Evolutionary conservation across 768 basidiomycete species (phyloP), one percentile per base, ranked within the genome.

Genomic region (Suillus sp.): DNA sequence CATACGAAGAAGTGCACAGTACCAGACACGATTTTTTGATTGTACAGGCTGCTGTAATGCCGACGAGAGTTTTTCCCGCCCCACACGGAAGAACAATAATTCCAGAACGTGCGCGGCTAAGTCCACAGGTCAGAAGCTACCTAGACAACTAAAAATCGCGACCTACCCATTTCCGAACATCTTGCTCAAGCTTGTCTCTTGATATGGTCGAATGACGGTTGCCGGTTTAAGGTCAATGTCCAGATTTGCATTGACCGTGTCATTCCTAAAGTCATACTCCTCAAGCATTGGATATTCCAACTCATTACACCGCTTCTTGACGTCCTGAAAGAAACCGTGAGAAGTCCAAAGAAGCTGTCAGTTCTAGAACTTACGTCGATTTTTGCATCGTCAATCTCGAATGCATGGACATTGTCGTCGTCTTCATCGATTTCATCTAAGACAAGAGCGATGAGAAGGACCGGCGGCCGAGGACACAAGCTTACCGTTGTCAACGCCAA

Each of bases 1-100:
- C 95, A 79, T 76, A 97, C 95, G 94, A 95, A 55, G 96, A 98
- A 27, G 97, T 99, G 77, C 96, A 99, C 50, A 99, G 80, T 16
- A 99, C 96, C 20, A 99, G 84, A 73, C 95, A 96, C 27, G 95
- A 97, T 79, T 99, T 99, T 81, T 98, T 98, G 80, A 99, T 96
- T 32, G 97, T 99, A 72, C 96, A 98, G 20, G 97, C 97, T 13
- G 97, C 97, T 2, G 96, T 99, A 72, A 99, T 98, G n/a, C 97
- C 97, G 11, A 99, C 97, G 5, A 99, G 84, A 14, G 97, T 99
- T 81, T 99, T 99, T 37, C 97, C 97, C 48, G 97, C 97, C 60
- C 97, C 97, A 74, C 97, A 99, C 37, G 97, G 97, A 25, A 99
- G 81, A 1, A 99, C 97, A 66, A 99, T 99, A 69, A 99, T 99